A percentile compares a stretch with the other conserved stretches of the same genome.
Conservation (phyloP, 805 yeast genomes). For the Saturnispora kantuleensis region DNA sequence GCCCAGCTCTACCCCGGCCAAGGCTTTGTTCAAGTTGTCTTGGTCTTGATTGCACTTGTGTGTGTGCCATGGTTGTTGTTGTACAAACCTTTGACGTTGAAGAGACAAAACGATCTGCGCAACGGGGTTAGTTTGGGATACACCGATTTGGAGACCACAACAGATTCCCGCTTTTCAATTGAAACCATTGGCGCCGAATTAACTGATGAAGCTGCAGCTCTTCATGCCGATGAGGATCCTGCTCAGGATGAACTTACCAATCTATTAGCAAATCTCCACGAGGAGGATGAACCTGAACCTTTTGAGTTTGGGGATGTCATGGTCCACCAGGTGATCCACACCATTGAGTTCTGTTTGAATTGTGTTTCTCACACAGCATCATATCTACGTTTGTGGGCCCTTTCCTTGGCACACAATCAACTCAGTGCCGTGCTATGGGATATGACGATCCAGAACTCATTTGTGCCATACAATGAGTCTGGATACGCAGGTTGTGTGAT, state of each 20-base stretch:
- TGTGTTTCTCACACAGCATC: conserved; percentile 78
- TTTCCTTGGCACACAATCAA: conserved; percentile 74
- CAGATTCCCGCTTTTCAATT: conserved; percentile 14
- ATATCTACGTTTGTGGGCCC: conserved; percentile 68
- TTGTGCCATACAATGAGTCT: conserved; percentile 33
- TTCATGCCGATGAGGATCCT: neutral
- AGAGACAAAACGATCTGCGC: conserved; percentile 32
- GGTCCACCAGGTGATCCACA: conserved; percentile 73
- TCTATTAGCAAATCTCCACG: conserved; percentile 6
- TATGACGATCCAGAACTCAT: conserved; percentile 61
- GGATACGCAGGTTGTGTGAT: conserved; percentile 47
- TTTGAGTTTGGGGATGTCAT: conserved; percentile 55
- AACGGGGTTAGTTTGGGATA: conserved; percentile 41
- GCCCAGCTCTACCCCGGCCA: conserved; percentile 61
- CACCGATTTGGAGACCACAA: conserved; percentile 35
- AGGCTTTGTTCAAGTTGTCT: conserved; percentile 45
- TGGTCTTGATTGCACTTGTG: conserved; percentile 48
- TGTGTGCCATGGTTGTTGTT: conserved; percentile 71
- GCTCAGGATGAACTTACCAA: conserved; percentile 24
- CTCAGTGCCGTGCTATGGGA: conserved; percentile 65
- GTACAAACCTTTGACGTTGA: conserved; percentile 46
- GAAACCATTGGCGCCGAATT: conserved; percentile 1
- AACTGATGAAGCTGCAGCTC: neutral
- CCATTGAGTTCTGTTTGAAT: conserved; percentile 70
- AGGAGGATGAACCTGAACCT: conserved; percentile 33